phyloP scores from a whole-genome alignment of 2,329 filamentous ascomycete genomes.

The Botrytis squamosa region DNA sequence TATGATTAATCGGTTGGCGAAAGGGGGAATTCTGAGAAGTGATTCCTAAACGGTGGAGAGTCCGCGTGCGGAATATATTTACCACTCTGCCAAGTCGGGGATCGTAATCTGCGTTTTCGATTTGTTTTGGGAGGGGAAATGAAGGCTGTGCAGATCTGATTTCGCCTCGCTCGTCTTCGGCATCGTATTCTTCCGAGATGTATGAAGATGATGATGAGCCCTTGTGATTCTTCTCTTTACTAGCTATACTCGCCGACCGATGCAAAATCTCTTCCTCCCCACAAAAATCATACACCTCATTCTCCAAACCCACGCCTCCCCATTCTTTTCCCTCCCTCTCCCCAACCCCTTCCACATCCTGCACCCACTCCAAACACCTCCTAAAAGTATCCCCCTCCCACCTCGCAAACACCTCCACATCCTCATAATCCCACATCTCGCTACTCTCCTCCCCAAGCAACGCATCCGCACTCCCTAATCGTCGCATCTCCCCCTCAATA shows the following conservation, averaged over 20 bases:
- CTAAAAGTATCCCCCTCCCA: background rate
- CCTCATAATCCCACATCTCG: background rate
- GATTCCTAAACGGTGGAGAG: background rate
- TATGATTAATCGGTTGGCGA: fast-evolving
- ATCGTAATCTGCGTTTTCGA: background rate
- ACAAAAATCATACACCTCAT: background rate
- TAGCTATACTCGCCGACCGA: background rate
- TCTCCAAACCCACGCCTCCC: too few relatives aligned
- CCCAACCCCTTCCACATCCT: too few relatives aligned
- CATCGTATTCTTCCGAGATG: background rate
- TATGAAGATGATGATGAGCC: background rate
- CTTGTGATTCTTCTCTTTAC: background rate
- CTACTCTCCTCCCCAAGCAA: background rate
- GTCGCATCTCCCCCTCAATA: background rate
- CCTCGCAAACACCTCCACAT: background rate
- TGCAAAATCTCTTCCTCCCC: background rate
- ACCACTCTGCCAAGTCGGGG: background rate
- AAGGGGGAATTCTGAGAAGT: background rate
- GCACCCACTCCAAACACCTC: background rate
- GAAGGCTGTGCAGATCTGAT: background rate
- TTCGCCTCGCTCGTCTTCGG: background rate
- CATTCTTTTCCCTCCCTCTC: too few relatives aligned
- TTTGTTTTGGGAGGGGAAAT: too few relatives aligned
- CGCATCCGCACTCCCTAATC: background rate
- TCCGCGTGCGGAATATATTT: background rate